A percentile compares a stretch with the other conserved stretches of the same genome.
These are phyloP conservation scores for Starmerella powellii DNA, from an alignment of 805 yeast genomes.

Conservation along the genomic window DNA sequence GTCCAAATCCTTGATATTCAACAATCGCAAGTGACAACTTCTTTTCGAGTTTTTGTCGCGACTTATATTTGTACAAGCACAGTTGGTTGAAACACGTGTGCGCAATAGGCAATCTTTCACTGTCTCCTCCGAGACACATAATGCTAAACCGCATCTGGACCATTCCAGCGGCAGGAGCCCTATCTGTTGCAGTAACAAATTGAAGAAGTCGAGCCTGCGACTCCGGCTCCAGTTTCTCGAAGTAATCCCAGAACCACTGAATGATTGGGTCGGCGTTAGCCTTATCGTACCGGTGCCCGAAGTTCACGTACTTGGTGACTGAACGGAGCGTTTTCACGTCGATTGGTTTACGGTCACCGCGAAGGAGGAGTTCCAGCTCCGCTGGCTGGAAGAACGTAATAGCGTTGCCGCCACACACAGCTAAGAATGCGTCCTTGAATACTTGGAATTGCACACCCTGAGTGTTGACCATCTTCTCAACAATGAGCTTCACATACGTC, in stretches of 20 bases:
- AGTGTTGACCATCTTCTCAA: constrained; percentile 40
- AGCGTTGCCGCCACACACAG: constrained; percentile 71
- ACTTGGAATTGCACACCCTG: constrained; percentile 40
- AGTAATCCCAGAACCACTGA: constrained; percentile 80
- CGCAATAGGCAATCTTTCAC: constrained; percentile 59
- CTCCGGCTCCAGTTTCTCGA: constrained; percentile 34
- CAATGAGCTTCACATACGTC: constrained; percentile 51
- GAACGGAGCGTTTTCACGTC: constrained; percentile 58
- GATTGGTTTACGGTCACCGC: constrained; percentile 61
- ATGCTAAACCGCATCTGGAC: constrained; percentile 62
- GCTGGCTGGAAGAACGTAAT: constrained; percentile 66
- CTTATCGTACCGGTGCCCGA: constrained; percentile 33
- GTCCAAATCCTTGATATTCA: constrained; percentile 81
- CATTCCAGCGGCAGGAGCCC: constrained; percentile 87
- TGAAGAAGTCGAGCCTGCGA: constrained; percentile 53
- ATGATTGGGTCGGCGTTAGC: constrained; percentile 33
- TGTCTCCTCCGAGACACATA: constrained; percentile 39
- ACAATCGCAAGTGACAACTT: constrained; percentile 60
- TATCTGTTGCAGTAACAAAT: constrained; percentile 82
- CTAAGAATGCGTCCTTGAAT: constrained; percentile 58
- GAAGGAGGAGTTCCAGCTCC: constrained; percentile 65
- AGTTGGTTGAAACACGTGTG: constrained; percentile 94
- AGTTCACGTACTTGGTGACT: constrained; percentile 64
- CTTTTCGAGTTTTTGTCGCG: constrained; percentile 40
- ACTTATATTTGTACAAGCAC: constrained; percentile 54